Percentiles rank a stretch among this genome's conserved stretches.
phyloP scores from a whole-genome alignment of 2,329 filamentous ascomycete species.

The Dactylella cylindrospora region DNA sequence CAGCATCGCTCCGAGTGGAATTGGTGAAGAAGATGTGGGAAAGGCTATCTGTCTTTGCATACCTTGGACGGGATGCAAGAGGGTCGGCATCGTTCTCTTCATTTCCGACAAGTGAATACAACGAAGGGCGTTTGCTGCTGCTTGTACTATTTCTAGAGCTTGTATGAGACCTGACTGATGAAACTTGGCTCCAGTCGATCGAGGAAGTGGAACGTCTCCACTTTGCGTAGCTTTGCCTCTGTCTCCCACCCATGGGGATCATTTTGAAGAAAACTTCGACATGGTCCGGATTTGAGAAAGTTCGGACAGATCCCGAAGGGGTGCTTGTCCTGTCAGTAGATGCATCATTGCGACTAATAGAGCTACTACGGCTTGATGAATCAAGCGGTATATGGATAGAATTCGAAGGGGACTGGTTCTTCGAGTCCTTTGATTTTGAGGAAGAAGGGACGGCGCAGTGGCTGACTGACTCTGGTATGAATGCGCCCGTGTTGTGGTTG shows the following conservation, averaged over 20 bases:
- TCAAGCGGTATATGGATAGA: no score
- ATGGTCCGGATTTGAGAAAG: constrained; percentile 17
- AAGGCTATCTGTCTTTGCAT: constrained; percentile 30
- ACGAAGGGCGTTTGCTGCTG: constrained; percentile 12
- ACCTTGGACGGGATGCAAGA: constrained; percentile 18
- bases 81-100: constrained; percentile 20
- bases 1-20: constrained; percentile 32
- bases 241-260: constrained; percentile 38
- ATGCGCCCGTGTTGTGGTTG: constrained; percentile 30
- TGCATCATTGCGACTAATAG: constrained; percentile 3
- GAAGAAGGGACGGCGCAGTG: constrained; percentile 24
- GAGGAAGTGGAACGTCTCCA: constrained; percentile 23
- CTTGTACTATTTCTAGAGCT: constrained; percentile 20
- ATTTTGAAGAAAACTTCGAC: constrained; percentile 43
- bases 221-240: constrained; percentile 25
- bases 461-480: constrained; percentile 35
- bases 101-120: constrained; percentile 26
- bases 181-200: constrained; percentile 39
- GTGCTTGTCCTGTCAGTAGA: constrained; percentile 12
- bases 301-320: constrained; percentile 3
- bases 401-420: constrained; percentile 14
- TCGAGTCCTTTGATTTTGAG: constrained; percentile 1
- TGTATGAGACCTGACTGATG: no score
- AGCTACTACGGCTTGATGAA: not conserved
- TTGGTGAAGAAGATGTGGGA: constrained; percentile 16